Base-by-base conservation (phyloP, 2,329 filamentous ascomycete species). In the Alternaria ventricosa region DNA sequence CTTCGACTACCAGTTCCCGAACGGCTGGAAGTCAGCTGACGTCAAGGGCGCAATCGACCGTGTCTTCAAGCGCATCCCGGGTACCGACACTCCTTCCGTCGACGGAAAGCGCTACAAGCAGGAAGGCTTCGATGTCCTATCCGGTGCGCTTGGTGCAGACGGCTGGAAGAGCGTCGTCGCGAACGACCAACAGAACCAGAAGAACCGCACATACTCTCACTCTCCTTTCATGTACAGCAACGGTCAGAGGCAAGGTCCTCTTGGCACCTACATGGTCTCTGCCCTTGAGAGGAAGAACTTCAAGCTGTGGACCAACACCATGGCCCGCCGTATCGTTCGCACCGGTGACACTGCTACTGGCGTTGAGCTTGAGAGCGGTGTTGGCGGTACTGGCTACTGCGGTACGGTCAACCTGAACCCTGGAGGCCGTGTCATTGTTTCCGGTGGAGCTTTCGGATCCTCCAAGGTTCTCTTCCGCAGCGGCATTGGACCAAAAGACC, bases 1-100 rank as follows among this genome's bases (percentile, higher is more conserved):
- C 75, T 93, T 90, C 83, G 89, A 93, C 75, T 84, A 87, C 75
- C 90, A 91, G 76, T 94, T 92, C 81, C 91, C 91, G 1, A 67
- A 81, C 2, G 91, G 90, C 28, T 94, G 91, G 91, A 89, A 90
- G 78, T 84, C 87, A 18, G 75, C 80, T 6, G 89, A 93, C 69
- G 86, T 93, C 75, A 80, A 81, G 63, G 75, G 81, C 23, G 87
- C 90, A 1, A 87, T 89, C 6, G 79, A 86, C 27, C 85, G 87
- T 45, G 87, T 90, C 7, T 93, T 92, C 75, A 81, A 83, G 36
- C 86, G 90, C n/a, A 93, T 92, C 65, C 90, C 90, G 0, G 90
- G 90, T 30, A 92, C 89, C 0, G 87, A 87, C 49, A 81, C 82
- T 47, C 90, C 91, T 1, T 92, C 90, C 0, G 81, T 83, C 69